Percentiles rank a stretch among this genome's conserved stretches.
Evolutionary conservation across 768 basidiomycete species (phyloP).

Genomic region (Mycena venus): DNA sequence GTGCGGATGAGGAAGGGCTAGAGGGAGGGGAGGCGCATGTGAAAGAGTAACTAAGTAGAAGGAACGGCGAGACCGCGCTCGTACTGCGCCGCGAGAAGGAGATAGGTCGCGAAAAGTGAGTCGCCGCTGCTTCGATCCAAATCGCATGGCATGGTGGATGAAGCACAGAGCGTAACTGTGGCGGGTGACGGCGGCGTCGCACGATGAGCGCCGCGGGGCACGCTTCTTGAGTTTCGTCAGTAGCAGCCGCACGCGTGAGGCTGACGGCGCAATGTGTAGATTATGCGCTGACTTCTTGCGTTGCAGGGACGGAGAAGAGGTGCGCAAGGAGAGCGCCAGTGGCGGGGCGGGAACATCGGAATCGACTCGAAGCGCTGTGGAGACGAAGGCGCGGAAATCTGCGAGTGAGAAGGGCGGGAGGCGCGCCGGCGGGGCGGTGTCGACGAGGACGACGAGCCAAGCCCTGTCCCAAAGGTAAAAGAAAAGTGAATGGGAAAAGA

Average conservation of each 20-base stretch:
- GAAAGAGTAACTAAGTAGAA: not conserved
- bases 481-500: too few relatives aligned
- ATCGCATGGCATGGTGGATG: not conserved
- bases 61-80: not conserved
- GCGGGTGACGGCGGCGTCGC: not conserved
- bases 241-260: not conserved
- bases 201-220: not conserved
- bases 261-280: not conserved
- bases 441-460: too few relatives aligned
- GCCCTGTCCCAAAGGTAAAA: too few relatives aligned
- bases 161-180: too few relatives aligned
- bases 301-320: not conserved
- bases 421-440: conserved; percentile 8
- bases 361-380: conserved; percentile 17
- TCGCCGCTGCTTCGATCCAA: not conserved
- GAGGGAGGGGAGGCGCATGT: not conserved
- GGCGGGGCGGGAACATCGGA: too few relatives aligned
- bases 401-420: conserved; percentile 15
- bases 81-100: not conserved
- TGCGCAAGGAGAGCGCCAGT: not conserved
- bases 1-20: not conserved
- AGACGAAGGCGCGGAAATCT: conserved; percentile 21
- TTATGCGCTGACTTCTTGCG: conserved; percentile 2
- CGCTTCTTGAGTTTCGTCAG: conserved; percentile 20
- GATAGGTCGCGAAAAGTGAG: not conserved